A percentile compares a stretch with the other conserved stretches of the same genome.
Conservation (phyloP, 2,329 filamentous ascomycete species). For the Talaromyces sp. region DNA sequence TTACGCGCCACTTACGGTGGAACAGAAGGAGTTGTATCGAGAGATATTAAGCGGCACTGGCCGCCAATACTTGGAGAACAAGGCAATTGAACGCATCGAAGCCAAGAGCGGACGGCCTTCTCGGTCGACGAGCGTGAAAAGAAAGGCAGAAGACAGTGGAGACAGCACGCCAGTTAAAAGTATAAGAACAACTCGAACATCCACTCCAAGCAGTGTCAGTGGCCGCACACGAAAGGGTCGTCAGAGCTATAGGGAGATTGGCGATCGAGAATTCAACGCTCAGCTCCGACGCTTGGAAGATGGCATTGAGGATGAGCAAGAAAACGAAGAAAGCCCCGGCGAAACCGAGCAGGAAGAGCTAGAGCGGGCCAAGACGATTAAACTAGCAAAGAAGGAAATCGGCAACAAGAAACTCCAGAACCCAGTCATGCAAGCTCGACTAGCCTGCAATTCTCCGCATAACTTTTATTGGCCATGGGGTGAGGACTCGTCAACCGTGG, state of each 20-base stretch:
- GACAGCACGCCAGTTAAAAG: constrained; percentile 59
- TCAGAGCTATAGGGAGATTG: constrained; percentile 63
- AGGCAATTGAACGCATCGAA: constrained; percentile 46
- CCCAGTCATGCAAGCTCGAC: constrained; percentile 81
- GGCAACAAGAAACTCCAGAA: constrained; percentile 88
- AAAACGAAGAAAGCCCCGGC: constrained; percentile 35
- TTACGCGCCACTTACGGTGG: constrained; percentile 84
- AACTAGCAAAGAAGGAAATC: constrained; percentile 76
- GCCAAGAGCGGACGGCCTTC: constrained; percentile 25
- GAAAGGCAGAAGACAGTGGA: constrained; percentile 45
- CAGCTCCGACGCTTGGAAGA: constrained; percentile 48
- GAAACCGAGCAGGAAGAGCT: constrained; percentile 55
- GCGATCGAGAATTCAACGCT: constrained; percentile 78
- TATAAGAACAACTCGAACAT: constrained; percentile 66
- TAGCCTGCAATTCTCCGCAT: constrained; percentile 89
- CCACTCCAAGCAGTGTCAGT: constrained; percentile 59
- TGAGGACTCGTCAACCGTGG: constrained; percentile 55
- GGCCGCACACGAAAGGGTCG: constrained; percentile 49
- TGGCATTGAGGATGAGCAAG: constrained; percentile 55
- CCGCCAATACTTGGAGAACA: constrained; percentile 45
- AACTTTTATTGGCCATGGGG: constrained; percentile 95
- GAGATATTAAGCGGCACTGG: constrained; percentile 75
- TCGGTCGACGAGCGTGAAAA: constrained; percentile 50
- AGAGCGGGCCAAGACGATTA: constrained; percentile 19
- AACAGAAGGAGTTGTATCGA: constrained; percentile 87